Base-by-base conservation (phyloP, 2,329 filamentous ascomycete genomes). In the Sclerotinia borealis region DNA sequence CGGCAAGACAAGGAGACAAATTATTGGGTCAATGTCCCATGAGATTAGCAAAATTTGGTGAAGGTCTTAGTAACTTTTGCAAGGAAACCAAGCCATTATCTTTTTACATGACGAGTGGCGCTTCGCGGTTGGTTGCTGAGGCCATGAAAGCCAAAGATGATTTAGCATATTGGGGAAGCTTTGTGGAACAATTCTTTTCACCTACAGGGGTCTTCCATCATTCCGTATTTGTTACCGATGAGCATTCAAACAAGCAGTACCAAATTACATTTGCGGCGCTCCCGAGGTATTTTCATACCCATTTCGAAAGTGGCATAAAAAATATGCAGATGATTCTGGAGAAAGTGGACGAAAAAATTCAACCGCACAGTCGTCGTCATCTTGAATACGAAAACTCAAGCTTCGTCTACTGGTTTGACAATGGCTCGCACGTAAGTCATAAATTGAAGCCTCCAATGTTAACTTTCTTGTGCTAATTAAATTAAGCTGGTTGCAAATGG, bases 381-480 rank as follows among this genome's bases (percentile, higher is more conserved):
- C 88, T 97, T 27, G 89, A 91, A 69, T 92, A 91, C 72, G 79
- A 79, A 29, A 90, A 86, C 71, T 87, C 92, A 31, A 95, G 86
- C 71, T 85, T 98, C 63, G 88, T 95, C 6, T 96, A 96, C 74
- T 96, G 91, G 85, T 97, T 93, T 72, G 85, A 90, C 59, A 91
- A 89, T 66, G 89, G 88, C 59, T 90, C 89, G 65, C 92, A 95
- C 74, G 90, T 93, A 81, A 76, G 85, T 80, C 52, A n/a, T 41
- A 15, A 37, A 22, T 7, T 25, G 19, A 60, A 34, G 10, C 34
- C 43, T 27, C 15, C 25, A 10, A 47, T 15, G 27, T 2, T 49
- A 29, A 36, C 13, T 51, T 45, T 6, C 37, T 60, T 11, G 8
- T 66, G 52, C 73, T 79, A 63, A 78, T 69, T 31, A 50, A 29